Percentiles rank a stretch among this genome's conserved stretches.
Evolutionary conservation across 1,284 basidiomycete genomes (phyloP).

Genomic region (Tetrapyrgos nigripes): DNA sequence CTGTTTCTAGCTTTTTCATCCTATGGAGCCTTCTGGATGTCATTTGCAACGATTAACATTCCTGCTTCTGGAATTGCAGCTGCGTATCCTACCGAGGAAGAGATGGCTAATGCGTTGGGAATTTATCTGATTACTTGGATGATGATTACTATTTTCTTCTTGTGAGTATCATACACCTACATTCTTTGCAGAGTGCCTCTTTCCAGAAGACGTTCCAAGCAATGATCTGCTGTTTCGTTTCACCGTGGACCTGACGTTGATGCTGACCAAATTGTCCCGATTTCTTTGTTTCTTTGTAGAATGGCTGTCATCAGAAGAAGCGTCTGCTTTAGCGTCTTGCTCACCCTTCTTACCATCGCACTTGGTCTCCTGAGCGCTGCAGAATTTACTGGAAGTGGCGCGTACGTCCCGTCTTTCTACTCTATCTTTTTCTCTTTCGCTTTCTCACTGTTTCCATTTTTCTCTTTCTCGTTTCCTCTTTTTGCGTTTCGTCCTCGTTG

Average conservation of each 20-base stretch:
- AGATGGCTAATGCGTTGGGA: conserved; percentile 65
- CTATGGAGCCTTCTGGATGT: conserved; percentile 84
- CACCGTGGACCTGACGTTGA: too few species aligned
- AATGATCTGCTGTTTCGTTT: too few species aligned
- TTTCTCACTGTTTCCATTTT: background rate
- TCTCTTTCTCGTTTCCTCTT: too few species aligned
- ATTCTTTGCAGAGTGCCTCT: too few species aligned
- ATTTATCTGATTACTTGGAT: conserved; percentile 75
- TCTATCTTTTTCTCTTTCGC: conserved; percentile 25
- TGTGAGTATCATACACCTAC: conserved; percentile 25
- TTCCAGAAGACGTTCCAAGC: too few species aligned
- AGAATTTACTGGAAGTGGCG: conserved; percentile 36
- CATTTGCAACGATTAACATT: conserved; percentile 70
- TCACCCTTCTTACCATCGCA: conserved; percentile 60
- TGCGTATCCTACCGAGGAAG: conserved; percentile 49
- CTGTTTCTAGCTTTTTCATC: conserved; percentile 62
- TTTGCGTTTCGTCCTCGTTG: too few species aligned
- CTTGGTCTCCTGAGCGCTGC: conserved; percentile 59
- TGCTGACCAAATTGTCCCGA: too few species aligned
- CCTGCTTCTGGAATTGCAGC: conserved; percentile 65
- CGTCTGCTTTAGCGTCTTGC: conserved; percentile 13
- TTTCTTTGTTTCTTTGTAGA: background rate
- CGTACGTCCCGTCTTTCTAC: conserved; percentile 25
- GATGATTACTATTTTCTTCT: conserved; percentile 40
- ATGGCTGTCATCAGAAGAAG: conserved; percentile 15